Base-by-base conservation (phyloP, 1,284 basidiomycete genomes). In the Marasmius fiardii region DNA sequence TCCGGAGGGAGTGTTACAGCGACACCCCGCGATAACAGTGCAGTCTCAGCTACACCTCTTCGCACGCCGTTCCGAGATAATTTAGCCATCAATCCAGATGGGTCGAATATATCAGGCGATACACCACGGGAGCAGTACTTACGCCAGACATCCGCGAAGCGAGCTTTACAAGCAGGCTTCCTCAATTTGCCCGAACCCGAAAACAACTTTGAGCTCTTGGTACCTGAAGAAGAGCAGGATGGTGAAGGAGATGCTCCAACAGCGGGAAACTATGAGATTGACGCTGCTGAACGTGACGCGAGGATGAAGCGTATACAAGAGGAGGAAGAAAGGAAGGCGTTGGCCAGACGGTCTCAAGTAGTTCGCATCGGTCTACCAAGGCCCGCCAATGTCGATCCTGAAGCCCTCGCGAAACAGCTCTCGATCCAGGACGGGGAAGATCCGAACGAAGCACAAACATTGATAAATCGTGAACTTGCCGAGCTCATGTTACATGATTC, bases 131-230 rank as follows among this genome's bases (percentile, higher is more conserved):
- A 91, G 54, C 81, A 88, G 56, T 83, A 86, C 11, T 71, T 86
- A 47, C 84, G 85, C 16, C 69, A 73, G 18, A 80, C 79, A 55
- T 83, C 86, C 39, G 78, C 82, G 11, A 90, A 90, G 66, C 81
- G 85, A 43, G 84, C 89, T 1, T 79, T 98, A 52, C 81, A 88
- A 63, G 82, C 86, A 18, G 92, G 91, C 1, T 97, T 99, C 70
- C 82, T 81, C 68, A 86, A 75, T 59, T 77, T 99, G 16, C 97
- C 97, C 0, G 88, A 86, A 61, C 95, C 97, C 0, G 94, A 98
- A 75, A 99, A 99, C 70, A 96, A 99, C 71, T 99, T 98, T 65
- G 95, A 99, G 71, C 76, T 99, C 43, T 83, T 96, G 23, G 86
- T 98, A 4, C 93, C 93, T 4, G 92, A 94, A 61, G 89, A 92